A percentile compares a stretch with the other conserved stretches of the same genome.
phyloP scores from a whole-genome alignment of 768 basidiomycete genomes.

The Tulasnella sp. region DNA sequence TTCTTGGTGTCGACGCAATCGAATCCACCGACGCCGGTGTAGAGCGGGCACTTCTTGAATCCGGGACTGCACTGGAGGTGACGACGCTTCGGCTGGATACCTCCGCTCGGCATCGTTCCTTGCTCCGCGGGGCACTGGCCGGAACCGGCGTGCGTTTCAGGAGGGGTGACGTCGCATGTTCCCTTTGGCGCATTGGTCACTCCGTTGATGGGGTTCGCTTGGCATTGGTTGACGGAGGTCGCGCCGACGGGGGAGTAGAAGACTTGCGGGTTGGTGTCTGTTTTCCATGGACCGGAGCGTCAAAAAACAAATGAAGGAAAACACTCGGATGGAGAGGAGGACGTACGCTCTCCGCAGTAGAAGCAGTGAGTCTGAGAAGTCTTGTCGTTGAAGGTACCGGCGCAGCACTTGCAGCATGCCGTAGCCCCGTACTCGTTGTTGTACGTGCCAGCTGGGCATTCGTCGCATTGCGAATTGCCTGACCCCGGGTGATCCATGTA shows the following conservation, averaged over 20 bases:
- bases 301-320: background rate
- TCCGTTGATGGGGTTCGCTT: background rate
- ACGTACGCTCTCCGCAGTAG: conserved; percentile 18
- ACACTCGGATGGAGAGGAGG: background rate
- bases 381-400: conserved; percentile 25
- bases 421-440: conserved; percentile 19
- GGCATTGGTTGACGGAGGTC: background rate
- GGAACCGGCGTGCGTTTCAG: background rate
- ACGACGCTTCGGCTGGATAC: background rate
- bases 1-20: conserved; percentile 26
- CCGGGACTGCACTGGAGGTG: background rate
- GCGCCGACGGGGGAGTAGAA: conserved; percentile 12
- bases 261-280: conserved; percentile 4
- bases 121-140: background rate
- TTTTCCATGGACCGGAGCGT: background rate
- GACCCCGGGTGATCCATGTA: background rate
- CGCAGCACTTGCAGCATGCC: conserved; percentile 21
- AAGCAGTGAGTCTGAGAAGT: conserved; percentile 17
- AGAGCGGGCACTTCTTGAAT: conserved; percentile 9
- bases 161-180: conserved; percentile 9
- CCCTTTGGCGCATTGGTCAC: background rate
- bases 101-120: background rate
- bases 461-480: background rate
- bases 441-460: conserved; percentile 6
- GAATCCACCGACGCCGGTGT: conserved; percentile 12